These are phyloP conservation scores for Phytophthora boehmeriae DNA, from an alignment of 352 stramenopile genomes.

Conservation along the genomic window DNA sequence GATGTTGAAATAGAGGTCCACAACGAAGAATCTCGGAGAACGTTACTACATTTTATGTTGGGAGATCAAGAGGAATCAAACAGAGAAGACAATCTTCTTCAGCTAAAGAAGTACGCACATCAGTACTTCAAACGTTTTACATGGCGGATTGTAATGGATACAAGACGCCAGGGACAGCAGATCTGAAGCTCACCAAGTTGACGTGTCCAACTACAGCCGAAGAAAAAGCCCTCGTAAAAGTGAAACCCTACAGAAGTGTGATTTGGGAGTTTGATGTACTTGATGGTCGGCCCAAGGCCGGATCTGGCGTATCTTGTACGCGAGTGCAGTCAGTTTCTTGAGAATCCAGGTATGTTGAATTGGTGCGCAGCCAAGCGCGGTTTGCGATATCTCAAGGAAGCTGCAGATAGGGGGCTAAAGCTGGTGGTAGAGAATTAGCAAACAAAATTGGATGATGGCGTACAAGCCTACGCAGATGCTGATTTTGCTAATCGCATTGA, in stretches of 20 bases:
- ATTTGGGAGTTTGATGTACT: slow-evolving; percentile 20
- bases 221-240: slow-evolving; percentile 2
- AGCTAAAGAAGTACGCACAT: slow-evolving; percentile 19
- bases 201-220: slow-evolving; percentile 21
- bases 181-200: slow-evolving; percentile 18
- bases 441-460: too few relatives aligned
- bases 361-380: slow-evolving; percentile 18
- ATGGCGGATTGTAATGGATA: slow-evolving; percentile 23
- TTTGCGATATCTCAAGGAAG: slow-evolving; percentile 11
- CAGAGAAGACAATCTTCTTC: slow-evolving; percentile 14
- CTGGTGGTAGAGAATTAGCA: too few relatives aligned
- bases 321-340: too few relatives aligned
- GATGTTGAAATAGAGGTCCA: slow-evolving; percentile 13
- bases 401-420: slow-evolving; percentile 5
- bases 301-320: slow-evolving; percentile 20
- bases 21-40: slow-evolving; percentile 27
- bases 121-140: slow-evolving; percentile 17
- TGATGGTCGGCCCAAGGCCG: slow-evolving; percentile 23
- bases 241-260: slow-evolving; percentile 7
- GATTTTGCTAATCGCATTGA: slow-evolving; percentile 27
- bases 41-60: slow-evolving; percentile 31
- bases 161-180: slow-evolving; percentile 8
- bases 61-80: slow-evolving; percentile 17
- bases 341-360: slow-evolving; percentile 19
- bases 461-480: slow-evolving; percentile 19